Evolutionary conservation across 2,329 filamentous ascomycete genomes (phyloP).

Genomic region (Rutstroemia sp.): DNA sequence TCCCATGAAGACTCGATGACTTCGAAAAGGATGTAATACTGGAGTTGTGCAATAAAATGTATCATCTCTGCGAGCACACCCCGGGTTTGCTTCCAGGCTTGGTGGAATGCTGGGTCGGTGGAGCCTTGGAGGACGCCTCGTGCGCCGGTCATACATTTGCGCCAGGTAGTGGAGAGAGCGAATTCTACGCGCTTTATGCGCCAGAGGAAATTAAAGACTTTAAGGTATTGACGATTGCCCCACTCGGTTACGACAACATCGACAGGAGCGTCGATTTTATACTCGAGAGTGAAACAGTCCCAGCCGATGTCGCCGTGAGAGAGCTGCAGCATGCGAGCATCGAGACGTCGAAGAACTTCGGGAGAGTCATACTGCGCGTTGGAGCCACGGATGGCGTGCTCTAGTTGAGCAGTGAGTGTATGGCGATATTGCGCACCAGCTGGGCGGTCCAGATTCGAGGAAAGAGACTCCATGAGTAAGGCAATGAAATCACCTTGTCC

Average conservation of each 20-base stretch:
- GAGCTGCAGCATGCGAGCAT: slow-evolving; percentile 96
- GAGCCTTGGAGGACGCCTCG: slow-evolving; percentile 76
- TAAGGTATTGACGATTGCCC: slow-evolving; percentile 92
- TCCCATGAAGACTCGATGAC: slow-evolving; percentile 97
- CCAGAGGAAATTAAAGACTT: slow-evolving; percentile 99
- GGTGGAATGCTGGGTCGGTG: slow-evolving; percentile 58
- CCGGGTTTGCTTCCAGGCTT: slow-evolving; percentile 84
- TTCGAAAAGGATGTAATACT: slow-evolving; percentile 98
- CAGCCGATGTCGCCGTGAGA: slow-evolving; percentile 96
- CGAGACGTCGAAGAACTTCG: slow-evolving; percentile 83
- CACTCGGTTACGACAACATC: slow-evolving; percentile 97
- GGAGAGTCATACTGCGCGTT: slow-evolving; percentile 94
- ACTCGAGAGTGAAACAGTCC: slow-evolving; percentile 98
- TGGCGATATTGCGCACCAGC: slow-evolving; percentile 97
- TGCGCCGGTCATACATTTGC: slow-evolving; percentile 90
- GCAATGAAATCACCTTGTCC: slow-evolving; percentile 97
- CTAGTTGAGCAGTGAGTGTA: slow-evolving; percentile 92
- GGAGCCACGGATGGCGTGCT: slow-evolving; percentile 93
- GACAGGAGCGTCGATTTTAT: slow-evolving; percentile 93
- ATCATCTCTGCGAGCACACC: slow-evolving; percentile 95
- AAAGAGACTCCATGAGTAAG: slow-evolving; percentile 90
- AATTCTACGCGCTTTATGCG: slow-evolving; percentile 97
- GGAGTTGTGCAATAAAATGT: slow-evolving; percentile 92
- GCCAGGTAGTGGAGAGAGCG: slow-evolving; percentile 82
- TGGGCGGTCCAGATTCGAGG: slow-evolving; percentile 85